Evolutionary conservation across 768 basidiomycete genomes (phyloP).

Genomic region (Royoungia palumana): DNA sequence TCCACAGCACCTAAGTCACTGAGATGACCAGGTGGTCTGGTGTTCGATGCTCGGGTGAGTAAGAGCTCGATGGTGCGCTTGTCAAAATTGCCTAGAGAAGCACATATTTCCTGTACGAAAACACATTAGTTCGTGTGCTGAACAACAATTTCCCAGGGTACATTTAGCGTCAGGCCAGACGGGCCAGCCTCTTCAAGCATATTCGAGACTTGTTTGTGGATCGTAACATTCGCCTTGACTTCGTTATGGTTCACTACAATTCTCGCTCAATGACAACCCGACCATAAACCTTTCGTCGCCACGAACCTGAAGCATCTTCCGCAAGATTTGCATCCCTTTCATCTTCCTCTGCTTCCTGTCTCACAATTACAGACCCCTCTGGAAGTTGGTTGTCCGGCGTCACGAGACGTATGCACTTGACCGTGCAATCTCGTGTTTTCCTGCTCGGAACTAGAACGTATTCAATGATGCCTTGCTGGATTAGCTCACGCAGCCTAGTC

Average conservation of each 20-base stretch:
- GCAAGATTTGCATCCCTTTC: constrained; percentile 30
- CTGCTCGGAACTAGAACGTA: constrained; percentile 65
- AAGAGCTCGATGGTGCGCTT: constrained; percentile 82
- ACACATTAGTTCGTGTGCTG: constrained; percentile 3
- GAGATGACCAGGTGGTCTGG: constrained; percentile 65
- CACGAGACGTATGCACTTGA: constrained; percentile 68
- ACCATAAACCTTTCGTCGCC: neutral
- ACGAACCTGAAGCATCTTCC: constrained; percentile 35
- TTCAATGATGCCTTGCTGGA: constrained; percentile 71
- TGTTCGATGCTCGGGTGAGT: constrained; percentile 63
- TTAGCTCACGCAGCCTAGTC: constrained; percentile 66
- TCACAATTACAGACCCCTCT: constrained; percentile 35
- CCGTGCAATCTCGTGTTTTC: constrained; percentile 43
- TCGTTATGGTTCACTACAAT: constrained; percentile 35
- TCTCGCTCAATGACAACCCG: neutral
- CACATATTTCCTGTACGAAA: constrained; percentile 55
- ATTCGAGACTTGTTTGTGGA: constrained; percentile 79
- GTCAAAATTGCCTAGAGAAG: constrained; percentile 66
- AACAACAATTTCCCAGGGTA: constrained; percentile 28
- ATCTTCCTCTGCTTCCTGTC: constrained; percentile 40
- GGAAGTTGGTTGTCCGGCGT: constrained; percentile 36
- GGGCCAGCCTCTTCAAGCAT: constrained; percentile 66
- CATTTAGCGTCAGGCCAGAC: constrained; percentile 69
- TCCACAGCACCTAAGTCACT: constrained; percentile 66
- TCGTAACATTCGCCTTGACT: constrained; percentile 57